These are phyloP conservation scores for Zarea fungicola DNA, from an alignment of 2,329 filamentous ascomycete species.

Conservation along the genomic window DNA sequence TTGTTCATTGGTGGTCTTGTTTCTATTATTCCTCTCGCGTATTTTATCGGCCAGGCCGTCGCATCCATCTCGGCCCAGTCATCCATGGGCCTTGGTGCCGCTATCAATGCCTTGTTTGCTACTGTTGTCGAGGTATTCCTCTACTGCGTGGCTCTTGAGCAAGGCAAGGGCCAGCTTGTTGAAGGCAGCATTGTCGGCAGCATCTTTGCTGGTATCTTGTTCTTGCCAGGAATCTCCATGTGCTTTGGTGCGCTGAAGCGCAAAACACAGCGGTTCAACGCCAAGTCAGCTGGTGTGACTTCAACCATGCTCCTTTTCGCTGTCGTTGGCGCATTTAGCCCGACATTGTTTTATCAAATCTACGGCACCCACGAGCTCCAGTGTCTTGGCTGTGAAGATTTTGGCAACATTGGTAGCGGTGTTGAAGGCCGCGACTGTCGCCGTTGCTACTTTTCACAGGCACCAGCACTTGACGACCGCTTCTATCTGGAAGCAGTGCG, in stretches of 20 bases:
- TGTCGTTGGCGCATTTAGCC: slow-evolving; percentile 89
- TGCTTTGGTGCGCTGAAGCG: slow-evolving; percentile 97
- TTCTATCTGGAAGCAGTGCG: slow-evolving; percentile 90
- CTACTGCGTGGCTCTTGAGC: slow-evolving; percentile 87
- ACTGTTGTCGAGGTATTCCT: slow-evolving; percentile 96
- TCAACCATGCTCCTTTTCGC: slow-evolving; percentile 98
- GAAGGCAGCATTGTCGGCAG: slow-evolving; percentile 97
- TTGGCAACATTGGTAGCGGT: slow-evolving; percentile 28
- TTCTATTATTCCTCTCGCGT: slow-evolving; percentile 93
- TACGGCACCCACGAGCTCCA: slow-evolving; percentile 96
- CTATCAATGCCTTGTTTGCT: slow-evolving; percentile 97
- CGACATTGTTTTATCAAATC: slow-evolving; percentile 96
- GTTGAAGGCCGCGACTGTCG: slow-evolving; percentile 67
- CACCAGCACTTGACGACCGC: slow-evolving; percentile 73
- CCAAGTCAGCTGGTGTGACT: slow-evolving; percentile 90
- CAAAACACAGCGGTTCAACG: slow-evolving; percentile 98
- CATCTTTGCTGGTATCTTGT: slow-evolving; percentile 93
- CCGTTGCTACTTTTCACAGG: slow-evolving; percentile 89
- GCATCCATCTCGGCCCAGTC: slow-evolving; percentile 98
- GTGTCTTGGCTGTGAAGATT: slow-evolving; percentile 62
- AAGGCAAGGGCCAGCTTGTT: slow-evolving; percentile 89
- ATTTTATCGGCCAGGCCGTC: slow-evolving; percentile 97
- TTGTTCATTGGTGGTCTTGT: slow-evolving; percentile 79
- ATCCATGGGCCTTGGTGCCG: slow-evolving; percentile 95
- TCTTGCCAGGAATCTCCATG: slow-evolving; percentile 94